Evolutionary conservation across 805 yeast genomes (phyloP).

Genomic region (Kuraishia cidri): DNA sequence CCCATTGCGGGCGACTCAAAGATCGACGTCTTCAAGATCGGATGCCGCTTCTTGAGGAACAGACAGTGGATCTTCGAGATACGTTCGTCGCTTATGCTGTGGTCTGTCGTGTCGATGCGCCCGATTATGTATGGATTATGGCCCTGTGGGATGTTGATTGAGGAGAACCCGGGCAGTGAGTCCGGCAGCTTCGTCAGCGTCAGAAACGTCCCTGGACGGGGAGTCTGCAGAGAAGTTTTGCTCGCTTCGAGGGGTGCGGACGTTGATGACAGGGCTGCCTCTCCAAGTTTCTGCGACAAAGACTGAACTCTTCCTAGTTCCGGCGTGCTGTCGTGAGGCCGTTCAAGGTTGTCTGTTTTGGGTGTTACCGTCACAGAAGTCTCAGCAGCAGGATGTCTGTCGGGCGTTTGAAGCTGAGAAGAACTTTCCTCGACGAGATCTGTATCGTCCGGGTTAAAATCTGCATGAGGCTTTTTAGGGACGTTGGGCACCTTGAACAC

Average conservation of each 20-base stretch:
- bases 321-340: neutral
- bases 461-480: neutral
- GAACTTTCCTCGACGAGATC: constrained; percentile 1
- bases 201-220: constrained; percentile 57
- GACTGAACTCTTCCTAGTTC: neutral
- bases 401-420: neutral
- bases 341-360: neutral
- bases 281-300: neutral
- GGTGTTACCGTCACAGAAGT: no score
- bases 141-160: constrained; percentile 59
- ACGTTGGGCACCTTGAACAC: neutral
- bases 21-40: constrained; percentile 38
- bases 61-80: constrained; percentile 82
- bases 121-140: constrained; percentile 67
- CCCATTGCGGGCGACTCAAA: constrained; percentile 65
- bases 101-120: constrained; percentile 53
- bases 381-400: no score
- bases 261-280: neutral
- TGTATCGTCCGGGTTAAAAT: neutral
- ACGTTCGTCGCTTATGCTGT: constrained; percentile 58
- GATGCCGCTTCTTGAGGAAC: constrained; percentile 54
- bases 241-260: no score
- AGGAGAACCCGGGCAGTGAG: constrained; percentile 31
- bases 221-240: no score
- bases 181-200: constrained; percentile 42